Evolutionary conservation across 108 stramenopile species (phyloP).

Genomic region (Fistulifera solaris): DNA sequence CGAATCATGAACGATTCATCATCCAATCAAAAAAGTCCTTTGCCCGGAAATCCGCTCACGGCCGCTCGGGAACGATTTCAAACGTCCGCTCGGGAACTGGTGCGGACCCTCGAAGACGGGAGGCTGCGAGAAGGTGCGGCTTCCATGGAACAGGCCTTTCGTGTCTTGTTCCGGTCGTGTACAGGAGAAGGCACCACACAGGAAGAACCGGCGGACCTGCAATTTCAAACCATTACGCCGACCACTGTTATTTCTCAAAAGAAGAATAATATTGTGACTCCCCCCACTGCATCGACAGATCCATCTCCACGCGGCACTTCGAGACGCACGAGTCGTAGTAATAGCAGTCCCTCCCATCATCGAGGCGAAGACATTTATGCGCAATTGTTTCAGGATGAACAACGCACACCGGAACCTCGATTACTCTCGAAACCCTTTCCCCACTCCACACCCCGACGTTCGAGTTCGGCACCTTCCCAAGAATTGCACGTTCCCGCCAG

Average conservation of each 20-base stretch:
- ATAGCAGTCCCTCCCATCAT: background rate
- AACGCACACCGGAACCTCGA: background rate
- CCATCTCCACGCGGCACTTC: background rate
- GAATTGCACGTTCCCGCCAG: constrained; percentile 10
- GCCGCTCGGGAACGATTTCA: constrained; percentile 15
- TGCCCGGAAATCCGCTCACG: no score
- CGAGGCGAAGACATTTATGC: constrained; percentile 12
- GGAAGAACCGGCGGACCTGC: background rate
- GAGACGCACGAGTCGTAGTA: background rate
- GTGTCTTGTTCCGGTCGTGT: constrained; percentile 29
- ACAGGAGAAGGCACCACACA: constrained; percentile 1
- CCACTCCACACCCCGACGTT: background rate
- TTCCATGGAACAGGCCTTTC: constrained; percentile 19
- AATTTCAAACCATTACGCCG: no score
- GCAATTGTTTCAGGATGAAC: constrained; percentile 11
- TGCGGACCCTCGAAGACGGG: constrained; percentile 7
- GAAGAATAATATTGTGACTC: no score
- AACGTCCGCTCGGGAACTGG: constrained; percentile 10
- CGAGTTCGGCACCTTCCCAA: background rate
- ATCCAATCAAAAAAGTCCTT: no score
- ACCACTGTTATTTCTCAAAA: background rate
- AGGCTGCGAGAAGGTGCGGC: background rate
- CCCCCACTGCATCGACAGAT: constrained; percentile 6
- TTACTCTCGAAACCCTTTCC: background rate
- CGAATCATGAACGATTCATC: no score